Evolutionary conservation across 192 early-diverging fungal species (phyloP), one percentile per base, ranked within the genome.

Genomic region (Phlyctochytrium bullatum): DNA sequence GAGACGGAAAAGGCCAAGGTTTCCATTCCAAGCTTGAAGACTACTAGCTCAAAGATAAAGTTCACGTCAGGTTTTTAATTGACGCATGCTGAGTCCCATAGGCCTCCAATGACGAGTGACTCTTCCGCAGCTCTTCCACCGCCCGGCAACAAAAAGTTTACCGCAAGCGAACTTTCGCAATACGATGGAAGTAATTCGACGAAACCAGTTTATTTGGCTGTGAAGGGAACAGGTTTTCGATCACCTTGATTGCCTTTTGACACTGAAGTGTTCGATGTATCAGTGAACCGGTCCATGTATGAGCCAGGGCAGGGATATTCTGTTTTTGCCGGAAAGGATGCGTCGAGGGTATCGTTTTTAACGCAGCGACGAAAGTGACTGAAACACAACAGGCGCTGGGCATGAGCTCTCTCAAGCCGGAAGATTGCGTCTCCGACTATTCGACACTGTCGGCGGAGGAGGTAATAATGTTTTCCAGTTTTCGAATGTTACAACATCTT

Each of bases 291-390:
- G 28, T 81, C 80, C 34, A 80, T 84, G 78, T 94, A 94, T 76
- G 73, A 77, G 27, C 84, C 85, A 2, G 84, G 80, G 1, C 66
- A 63, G n/a, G 88, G 88, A 52, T 94, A 94, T 73, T 71, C 76
- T 56, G 77, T 86, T 28, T 93, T 94, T 76, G 89, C 91, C 27
- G 92, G 92, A 24, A 89, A 90, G 76, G 92, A 93, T 73, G 88
- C 88, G 17, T 90, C 87, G 10, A 86, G 78, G 78, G 60, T 61
- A 20, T 16, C 78, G 30, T 1, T 25, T 32, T 28, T 14, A 20
- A 32, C 29, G 32, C n/a, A 28, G 51, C 0, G 12, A 25, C 56
- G 59, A 68, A 25, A 34, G 10, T 34, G 71, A 40, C 1, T 33
- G 60, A 0, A n/a, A 25, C n/a, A n/a, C 16, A 65, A 62, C 36